Evolutionary conservation across 257 asterid species (phyloP).

Genomic region (Lithospermum erythrorhizon): DNA sequence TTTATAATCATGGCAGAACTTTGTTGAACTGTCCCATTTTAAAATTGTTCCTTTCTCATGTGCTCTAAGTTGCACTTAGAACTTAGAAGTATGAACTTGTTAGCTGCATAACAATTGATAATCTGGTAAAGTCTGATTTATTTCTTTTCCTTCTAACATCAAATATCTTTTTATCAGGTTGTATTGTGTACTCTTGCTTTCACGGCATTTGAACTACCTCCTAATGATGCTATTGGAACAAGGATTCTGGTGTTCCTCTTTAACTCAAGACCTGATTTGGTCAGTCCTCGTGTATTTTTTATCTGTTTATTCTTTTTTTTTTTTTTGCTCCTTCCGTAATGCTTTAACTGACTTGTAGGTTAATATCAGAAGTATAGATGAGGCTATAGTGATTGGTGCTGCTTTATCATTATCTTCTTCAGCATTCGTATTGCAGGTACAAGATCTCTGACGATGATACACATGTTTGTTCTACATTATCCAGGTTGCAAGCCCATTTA

Average conservation of each 20-base stretch:
- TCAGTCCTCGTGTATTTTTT: constrained; percentile 17
- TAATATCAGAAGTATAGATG: constrained; percentile 94
- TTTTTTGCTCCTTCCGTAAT: constrained; percentile 9
- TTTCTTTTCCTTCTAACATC: constrained; percentile 8
- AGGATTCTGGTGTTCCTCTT: constrained; percentile 78
- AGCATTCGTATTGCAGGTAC: constrained; percentile 97
- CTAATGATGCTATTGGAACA: constrained; percentile 89
- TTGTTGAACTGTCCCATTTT: no score
- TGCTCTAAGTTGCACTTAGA: no score
- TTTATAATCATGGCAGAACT: no score
- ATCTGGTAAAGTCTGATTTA: background rate
- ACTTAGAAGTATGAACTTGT: no score
- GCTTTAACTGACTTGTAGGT: constrained; percentile 38
- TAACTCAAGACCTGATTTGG: constrained; percentile 96
- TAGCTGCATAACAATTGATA: no score
- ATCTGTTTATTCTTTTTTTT: background rate
- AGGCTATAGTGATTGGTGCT: constrained; percentile 98
- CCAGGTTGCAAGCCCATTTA: no score
- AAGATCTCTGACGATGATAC: background rate
- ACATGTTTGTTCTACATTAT: background rate
- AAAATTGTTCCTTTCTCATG: no score
- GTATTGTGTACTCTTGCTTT: constrained; percentile 84
- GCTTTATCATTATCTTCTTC: constrained; percentile 97
- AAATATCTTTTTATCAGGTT: constrained; percentile 45
- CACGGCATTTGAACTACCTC: constrained; percentile 97